phyloP scores from a whole-genome alignment of 352 stramenopile genomes.

The Phytophthora palmivora region DNA sequence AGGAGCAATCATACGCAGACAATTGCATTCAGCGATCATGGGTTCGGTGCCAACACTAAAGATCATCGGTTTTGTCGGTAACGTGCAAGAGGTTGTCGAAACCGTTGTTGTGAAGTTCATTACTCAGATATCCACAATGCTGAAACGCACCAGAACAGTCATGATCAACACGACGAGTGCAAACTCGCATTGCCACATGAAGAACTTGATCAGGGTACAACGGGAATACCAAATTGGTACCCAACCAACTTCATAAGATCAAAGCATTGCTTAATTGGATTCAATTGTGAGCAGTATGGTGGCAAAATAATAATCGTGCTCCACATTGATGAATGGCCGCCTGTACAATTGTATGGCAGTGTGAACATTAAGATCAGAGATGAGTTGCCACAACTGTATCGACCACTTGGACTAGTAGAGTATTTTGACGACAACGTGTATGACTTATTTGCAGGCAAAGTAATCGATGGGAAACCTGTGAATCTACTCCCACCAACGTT shows the following conservation, averaged over 20 bases:
- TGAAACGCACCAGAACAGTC: neutral
- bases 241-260: slow-evolving; percentile 10
- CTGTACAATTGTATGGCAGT: no score
- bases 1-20: no score
- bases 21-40: no score
- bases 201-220: slow-evolving; percentile 6
- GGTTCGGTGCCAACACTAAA: no score
- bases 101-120: neutral
- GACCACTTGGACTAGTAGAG: no score
- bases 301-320: slow-evolving; percentile 5
- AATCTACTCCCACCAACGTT: no score
- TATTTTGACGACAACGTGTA: no score
- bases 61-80: neutral
- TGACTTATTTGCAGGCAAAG: no score
- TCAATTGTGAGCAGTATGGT: slow-evolving; percentile 3
- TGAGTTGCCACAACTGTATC: no score
- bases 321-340: slow-evolving; percentile 9
- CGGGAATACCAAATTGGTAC: slow-evolving; percentile 6
- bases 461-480: no score
- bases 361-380: no score
- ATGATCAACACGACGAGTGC: slow-evolving; percentile 7
- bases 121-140: slow-evolving; percentile 2
- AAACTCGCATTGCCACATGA: slow-evolving; percentile 3
- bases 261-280: slow-evolving; percentile 20
- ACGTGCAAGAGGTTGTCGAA: neutral